These are phyloP conservation scores for Thelonectria discophora DNA, from an alignment of 2,329 filamentous ascomycete species.

Conservation along the genomic window DNA sequence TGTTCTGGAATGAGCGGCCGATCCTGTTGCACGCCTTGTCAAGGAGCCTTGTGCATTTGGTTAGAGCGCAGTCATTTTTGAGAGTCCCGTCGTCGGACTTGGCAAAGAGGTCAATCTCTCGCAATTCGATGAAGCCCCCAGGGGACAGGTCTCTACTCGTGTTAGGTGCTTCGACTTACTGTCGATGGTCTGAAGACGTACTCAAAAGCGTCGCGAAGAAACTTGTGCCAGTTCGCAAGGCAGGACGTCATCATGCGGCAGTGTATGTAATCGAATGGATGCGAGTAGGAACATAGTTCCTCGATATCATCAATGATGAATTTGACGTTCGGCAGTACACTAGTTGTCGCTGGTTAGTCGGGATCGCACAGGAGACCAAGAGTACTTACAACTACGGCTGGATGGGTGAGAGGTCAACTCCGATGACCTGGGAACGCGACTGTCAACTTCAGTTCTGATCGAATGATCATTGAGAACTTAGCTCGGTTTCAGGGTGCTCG, in stretches of 20 bases:
- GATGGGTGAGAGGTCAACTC: slow-evolving; percentile 64
- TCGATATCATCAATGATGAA: slow-evolving; percentile 13
- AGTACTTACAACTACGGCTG: slow-evolving; percentile 50
- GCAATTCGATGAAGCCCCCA: slow-evolving; percentile 8
- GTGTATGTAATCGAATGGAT: slow-evolving; percentile 12
- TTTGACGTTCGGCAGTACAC: slow-evolving; percentile 29
- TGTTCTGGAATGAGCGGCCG: slow-evolving; percentile 30
- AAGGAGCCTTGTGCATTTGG: slow-evolving; percentile 14
- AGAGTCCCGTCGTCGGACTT: slow-evolving; percentile 18
- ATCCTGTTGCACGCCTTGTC: slow-evolving; percentile 26
- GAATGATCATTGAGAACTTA: background rate
- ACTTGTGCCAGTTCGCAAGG: slow-evolving; percentile 5
- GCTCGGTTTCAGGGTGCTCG: slow-evolving; percentile 23
- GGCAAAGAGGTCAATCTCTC: slow-evolving; percentile 8
- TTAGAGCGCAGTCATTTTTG: slow-evolving; percentile 13
- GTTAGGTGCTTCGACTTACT: background rate
- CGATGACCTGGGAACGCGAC: slow-evolving; percentile 46
- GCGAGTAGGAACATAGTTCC: slow-evolving; percentile 2
- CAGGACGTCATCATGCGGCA: slow-evolving; percentile 15
- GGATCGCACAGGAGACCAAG: background rate
- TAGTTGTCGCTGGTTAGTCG: background rate
- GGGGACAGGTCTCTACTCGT: slow-evolving; percentile 1
- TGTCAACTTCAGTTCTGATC: background rate
- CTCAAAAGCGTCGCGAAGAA: slow-evolving; percentile 4
- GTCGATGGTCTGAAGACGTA: background rate